Evolutionary conservation across 768 basidiomycete genomes (phyloP).

Genomic region (Tulasnella sp.): DNA sequence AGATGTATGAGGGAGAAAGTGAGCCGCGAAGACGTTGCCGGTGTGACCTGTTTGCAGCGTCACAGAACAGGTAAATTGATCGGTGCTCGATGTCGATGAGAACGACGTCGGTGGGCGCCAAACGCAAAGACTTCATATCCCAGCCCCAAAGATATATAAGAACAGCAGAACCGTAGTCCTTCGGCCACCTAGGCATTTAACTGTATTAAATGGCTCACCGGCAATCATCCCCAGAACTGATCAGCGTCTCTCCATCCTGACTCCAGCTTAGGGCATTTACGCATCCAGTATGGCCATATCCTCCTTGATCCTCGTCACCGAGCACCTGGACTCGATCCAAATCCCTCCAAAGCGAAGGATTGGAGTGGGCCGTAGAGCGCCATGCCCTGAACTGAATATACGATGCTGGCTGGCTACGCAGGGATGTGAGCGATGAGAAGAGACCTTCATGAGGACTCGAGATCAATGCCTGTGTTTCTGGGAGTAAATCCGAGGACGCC

Average conservation of each 20-base stretch:
- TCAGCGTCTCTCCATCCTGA: constrained; percentile 25
- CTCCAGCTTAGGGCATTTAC: constrained; percentile 30
- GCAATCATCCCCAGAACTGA: constrained; percentile 29
- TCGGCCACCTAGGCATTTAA: background rate
- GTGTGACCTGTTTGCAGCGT: constrained; percentile 72
- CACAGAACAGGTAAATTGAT: constrained; percentile 44
- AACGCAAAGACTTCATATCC: constrained; percentile 50
- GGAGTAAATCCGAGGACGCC: no score
- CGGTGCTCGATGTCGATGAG: constrained; percentile 32
- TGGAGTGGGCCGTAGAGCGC: background rate
- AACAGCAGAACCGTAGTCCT: no score
- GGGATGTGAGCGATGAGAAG: constrained; percentile 1
- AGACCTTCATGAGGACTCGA: background rate
- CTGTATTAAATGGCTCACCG: constrained; percentile 18
- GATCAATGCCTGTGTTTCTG: no score
- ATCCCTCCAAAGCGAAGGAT: constrained; percentile 4
- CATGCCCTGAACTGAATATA: constrained; percentile 1
- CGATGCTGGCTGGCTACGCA: background rate
- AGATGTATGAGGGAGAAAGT: constrained; percentile 52
- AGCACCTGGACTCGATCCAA: constrained; percentile 58
- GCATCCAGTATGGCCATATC: constrained; percentile 56
- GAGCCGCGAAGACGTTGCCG: constrained; percentile 76
- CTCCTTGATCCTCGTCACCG: constrained; percentile 37
- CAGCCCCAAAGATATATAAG: background rate
- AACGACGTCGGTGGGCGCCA: constrained; percentile 54